phyloP scores from a whole-genome alignment of 768 basidiomycete genomes.

The Tylopilus intermedius region DNA sequence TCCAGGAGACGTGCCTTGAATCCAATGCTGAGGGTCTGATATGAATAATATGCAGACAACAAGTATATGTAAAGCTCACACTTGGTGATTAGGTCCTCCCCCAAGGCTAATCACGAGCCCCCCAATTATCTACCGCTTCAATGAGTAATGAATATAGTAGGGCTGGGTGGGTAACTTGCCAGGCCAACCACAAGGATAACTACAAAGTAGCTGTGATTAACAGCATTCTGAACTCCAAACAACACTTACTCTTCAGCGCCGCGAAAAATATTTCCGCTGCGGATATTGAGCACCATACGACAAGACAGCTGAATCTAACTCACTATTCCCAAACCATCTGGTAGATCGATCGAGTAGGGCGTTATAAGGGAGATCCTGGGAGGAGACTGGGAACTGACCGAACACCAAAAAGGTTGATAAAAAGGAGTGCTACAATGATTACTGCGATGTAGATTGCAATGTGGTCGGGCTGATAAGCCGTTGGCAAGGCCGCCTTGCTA shows the following conservation, averaged over 20 bases:
- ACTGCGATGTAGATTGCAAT: slow-evolving; percentile 38
- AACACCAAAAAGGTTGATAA: slow-evolving; percentile 47
- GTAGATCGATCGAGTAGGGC: slow-evolving; percentile 30
- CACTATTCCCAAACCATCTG: slow-evolving; percentile 23
- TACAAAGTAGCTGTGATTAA: slow-evolving; percentile 5
- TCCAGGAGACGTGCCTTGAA: slow-evolving; percentile 8
- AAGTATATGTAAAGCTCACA: slow-evolving; percentile 29
- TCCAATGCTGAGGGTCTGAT: slow-evolving; percentile 12
- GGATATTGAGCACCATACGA: slow-evolving; percentile 2
- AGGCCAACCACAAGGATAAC: slow-evolving; percentile 37
- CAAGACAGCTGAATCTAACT: neutral
- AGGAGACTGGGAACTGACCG: slow-evolving; percentile 36
- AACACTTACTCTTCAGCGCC: slow-evolving; percentile 19
- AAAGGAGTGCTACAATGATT: slow-evolving; percentile 34
- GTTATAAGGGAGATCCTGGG: slow-evolving; percentile 12
- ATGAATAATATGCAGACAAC: slow-evolving; percentile 23
- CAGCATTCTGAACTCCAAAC: neutral
- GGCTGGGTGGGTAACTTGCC: slow-evolving; percentile 3
- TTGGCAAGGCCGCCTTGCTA: slow-evolving; percentile 8
- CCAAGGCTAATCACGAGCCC: slow-evolving; percentile 53
- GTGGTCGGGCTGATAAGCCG: slow-evolving; percentile 28
- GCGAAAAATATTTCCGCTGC: slow-evolving; percentile 22
- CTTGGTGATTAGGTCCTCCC: slow-evolving; percentile 49
- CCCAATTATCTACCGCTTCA: slow-evolving; percentile 25
- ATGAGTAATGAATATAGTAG: neutral